A percentile compares a stretch with the other conserved stretches of the same genome.
Evolutionary conservation across 1,139 yeast species (phyloP).

Genomic region (Ogataea hybrid): DNA sequence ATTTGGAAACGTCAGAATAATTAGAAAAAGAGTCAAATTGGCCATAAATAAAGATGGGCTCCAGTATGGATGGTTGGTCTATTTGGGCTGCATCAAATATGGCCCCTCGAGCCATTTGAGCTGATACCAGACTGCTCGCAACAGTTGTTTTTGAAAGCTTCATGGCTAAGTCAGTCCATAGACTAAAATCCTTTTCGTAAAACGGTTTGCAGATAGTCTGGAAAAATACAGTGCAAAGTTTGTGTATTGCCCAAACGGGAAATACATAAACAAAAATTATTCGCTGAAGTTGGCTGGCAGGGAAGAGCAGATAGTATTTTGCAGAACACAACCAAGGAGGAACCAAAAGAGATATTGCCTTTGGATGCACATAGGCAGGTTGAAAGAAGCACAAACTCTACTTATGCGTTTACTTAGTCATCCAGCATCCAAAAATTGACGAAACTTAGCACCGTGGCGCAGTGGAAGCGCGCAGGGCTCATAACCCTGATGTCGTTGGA

Average conservation of each 20-base stretch:
- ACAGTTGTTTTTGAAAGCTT: not conserved
- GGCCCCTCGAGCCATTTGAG: not conserved
- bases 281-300: too few relatives aligned
- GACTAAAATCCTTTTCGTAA: too few relatives aligned
- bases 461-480: too few relatives aligned
- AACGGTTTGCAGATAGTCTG: slow-evolving; percentile 5
- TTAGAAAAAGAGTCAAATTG: slow-evolving; percentile 58
- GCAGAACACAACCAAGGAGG: too few relatives aligned
- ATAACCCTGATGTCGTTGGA: too few relatives aligned
- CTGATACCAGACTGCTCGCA: not conserved
- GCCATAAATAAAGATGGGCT: slow-evolving; percentile 59
- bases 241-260: slow-evolving; percentile 9
- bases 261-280: slow-evolving; percentile 9
- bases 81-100: slow-evolving; percentile 4
- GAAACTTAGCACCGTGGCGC: too few relatives aligned
- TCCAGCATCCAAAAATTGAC: too few relatives aligned
- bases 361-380: too few relatives aligned
- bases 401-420: too few relatives aligned
- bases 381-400: too few relatives aligned
- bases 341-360: too few relatives aligned
- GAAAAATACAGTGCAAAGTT: slow-evolving; percentile 1
- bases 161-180: slow-evolving; percentile 4
- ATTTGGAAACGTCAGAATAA: slow-evolving; percentile 54
- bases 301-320: too few relatives aligned
- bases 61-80: slow-evolving; percentile 15